A percentile compares a stretch with the other conserved stretches of the same genome.
Evolutionary conservation across 2,329 filamentous ascomycete genomes (phyloP).

Genomic region (Stachybotrys chlorohalonatus): DNA sequence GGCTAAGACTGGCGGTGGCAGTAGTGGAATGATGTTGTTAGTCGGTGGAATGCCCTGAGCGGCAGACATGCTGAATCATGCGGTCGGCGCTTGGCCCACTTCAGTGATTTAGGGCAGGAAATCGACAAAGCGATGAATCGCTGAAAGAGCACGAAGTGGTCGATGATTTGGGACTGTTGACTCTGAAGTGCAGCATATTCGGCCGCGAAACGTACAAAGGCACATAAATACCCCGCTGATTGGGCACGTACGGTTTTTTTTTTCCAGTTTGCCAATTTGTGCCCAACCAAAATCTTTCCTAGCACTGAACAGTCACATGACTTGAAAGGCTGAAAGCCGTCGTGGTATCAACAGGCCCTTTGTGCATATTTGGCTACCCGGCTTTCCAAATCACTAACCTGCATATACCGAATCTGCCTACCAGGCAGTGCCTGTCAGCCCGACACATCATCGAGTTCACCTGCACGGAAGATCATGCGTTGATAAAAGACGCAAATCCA

Average conservation of each 20-base stretch:
- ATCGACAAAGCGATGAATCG: too few species aligned
- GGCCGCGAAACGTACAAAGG: neutral
- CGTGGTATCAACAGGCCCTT: too few species aligned
- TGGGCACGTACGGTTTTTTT: neutral
- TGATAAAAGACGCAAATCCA: neutral
- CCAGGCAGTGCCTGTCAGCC: neutral
- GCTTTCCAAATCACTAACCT: neutral
- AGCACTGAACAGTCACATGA: neutral
- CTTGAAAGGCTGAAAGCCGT: neutral
- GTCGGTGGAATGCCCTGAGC: too few species aligned
- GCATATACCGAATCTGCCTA: neutral
- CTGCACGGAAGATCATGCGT: neutral
- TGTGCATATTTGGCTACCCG: too few species aligned
- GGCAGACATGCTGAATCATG: too few species aligned
- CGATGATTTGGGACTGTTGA: too few species aligned
- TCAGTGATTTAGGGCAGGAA: too few species aligned
- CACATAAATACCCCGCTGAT: neutral
- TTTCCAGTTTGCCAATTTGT: neutral
- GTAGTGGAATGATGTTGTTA: neutral
- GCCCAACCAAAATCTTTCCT: neutral
- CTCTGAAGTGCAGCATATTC: too few species aligned
- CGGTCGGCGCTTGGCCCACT: too few species aligned
- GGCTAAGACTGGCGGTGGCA: neutral
- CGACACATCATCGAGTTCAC: neutral
- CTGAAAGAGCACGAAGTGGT: too few species aligned